A percentile compares a stretch with the other conserved stretches of the same genome.
Conservation (phyloP, 306 rosid species). For the Castanea sativa region DNA sequence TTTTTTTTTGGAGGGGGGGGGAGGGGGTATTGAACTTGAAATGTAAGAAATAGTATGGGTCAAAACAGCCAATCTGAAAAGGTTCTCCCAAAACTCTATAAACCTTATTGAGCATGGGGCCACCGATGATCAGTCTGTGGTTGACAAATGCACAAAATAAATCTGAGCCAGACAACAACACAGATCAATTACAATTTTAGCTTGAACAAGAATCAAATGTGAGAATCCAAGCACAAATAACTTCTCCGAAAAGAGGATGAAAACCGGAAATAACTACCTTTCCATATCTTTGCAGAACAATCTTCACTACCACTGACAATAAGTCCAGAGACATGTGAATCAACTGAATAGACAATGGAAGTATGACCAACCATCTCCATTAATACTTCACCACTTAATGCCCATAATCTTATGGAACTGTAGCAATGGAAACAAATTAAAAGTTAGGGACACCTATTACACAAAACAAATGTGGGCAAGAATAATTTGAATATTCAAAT, state of each 20-base stretch:
- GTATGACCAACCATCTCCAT: constrained; percentile 97
- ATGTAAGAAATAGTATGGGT: neutral
- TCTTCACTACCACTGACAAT: constrained; percentile 90
- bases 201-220: neutral
- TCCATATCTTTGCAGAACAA: constrained; percentile 89
- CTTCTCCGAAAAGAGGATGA: constrained; percentile 7
- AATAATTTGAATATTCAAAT: neutral
- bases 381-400: constrained; percentile 69
- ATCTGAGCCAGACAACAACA: neutral
- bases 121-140: neutral
- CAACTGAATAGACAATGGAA: constrained; percentile 91
- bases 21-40: neutral
- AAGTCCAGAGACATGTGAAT: constrained; percentile 83
- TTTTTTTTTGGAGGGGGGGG: too few species aligned
- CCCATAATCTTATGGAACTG: constrained; percentile 92
- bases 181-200: neutral
- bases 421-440: constrained; percentile 25
- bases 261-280: constrained; percentile 52
- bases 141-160: neutral
- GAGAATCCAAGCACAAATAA: constrained; percentile 9
- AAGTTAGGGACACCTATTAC: neutral
- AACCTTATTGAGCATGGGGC: neutral
- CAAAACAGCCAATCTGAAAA: neutral
- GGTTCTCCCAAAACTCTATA: neutral
- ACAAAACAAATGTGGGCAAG: neutral